Conservation (phyloP, 345 rosid species). For the Pistacia vera region DNA sequence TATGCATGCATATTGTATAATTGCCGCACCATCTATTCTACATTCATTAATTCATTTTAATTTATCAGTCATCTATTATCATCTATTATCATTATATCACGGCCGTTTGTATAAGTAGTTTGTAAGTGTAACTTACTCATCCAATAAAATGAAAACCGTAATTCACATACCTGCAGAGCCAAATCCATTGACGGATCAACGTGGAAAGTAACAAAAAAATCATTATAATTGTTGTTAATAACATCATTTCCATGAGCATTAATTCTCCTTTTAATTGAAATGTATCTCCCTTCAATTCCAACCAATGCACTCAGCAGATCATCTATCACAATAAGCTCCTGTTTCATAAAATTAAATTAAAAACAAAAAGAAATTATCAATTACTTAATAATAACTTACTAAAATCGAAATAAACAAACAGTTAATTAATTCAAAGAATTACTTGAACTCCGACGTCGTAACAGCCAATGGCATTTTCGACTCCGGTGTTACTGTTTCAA, state of each 20-base stretch:
- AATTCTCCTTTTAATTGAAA: slow-evolving; percentile 64
- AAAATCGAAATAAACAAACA: neutral
- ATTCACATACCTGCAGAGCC: slow-evolving; percentile 68
- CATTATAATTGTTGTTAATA: neutral
- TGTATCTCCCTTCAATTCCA: slow-evolving; percentile 91
- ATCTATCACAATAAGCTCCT: slow-evolving; percentile 93
- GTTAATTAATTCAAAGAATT: neutral
- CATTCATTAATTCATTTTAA: too few relatives aligned
- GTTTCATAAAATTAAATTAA: slow-evolving; percentile 17
- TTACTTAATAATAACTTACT: neutral
- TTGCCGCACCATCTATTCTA: too few relatives aligned
- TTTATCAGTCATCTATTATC: too few relatives aligned
- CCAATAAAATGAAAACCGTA: too few relatives aligned
- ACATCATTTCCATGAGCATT: slow-evolving; percentile 45
- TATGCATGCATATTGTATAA: too few relatives aligned
- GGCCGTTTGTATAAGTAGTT: too few relatives aligned
- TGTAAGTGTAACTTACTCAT: neutral
- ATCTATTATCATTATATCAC: too few relatives aligned
- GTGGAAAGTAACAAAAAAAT: slow-evolving; percentile 55
- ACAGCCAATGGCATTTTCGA: slow-evolving; percentile 73
- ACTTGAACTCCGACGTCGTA: slow-evolving; percentile 84
- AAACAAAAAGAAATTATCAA: neutral
- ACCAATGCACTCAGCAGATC: slow-evolving; percentile 91
- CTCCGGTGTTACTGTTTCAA: slow-evolving; percentile 53
- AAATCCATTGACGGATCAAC: slow-evolving; percentile 92